Evolutionary conservation across 2,329 filamentous ascomycete genomes (phyloP).

Genomic region (Elsinoe fawcettii): DNA sequence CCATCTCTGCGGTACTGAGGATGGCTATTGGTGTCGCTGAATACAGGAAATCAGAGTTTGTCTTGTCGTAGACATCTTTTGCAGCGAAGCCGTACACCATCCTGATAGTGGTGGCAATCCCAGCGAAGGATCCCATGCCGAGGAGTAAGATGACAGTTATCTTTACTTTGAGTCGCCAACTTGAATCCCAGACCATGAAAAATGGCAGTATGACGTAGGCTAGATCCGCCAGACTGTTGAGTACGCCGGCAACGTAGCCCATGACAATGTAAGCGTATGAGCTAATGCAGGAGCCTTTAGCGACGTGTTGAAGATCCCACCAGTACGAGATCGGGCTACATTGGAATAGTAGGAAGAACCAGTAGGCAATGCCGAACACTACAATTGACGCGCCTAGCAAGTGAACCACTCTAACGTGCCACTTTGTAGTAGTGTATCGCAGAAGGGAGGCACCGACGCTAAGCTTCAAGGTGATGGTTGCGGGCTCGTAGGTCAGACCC

Average conservation of each 20-base stretch:
- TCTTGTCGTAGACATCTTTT: neutral
- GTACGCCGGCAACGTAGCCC: constrained; percentile 18
- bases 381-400: constrained; percentile 36
- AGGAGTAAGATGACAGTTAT: neutral
- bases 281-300: constrained; percentile 20
- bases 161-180: neutral
- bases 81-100: neutral
- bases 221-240: constrained; percentile 32
- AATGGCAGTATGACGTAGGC: constrained; percentile 31
- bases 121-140: neutral
- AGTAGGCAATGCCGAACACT: constrained; percentile 38
- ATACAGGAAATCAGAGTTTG: constrained; percentile 22
- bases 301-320: constrained; percentile 34
- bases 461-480: constrained; percentile 39
- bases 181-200: constrained; percentile 28
- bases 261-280: constrained; percentile 13
- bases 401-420: constrained; percentile 37
- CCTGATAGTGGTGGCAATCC: neutral
- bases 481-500: constrained; percentile 42
- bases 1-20: constrained; percentile 28
- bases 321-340: constrained; percentile 43
- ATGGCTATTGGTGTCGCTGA: constrained; percentile 24
- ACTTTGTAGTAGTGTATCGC: constrained; percentile 38
- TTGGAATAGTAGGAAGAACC: constrained; percentile 43
- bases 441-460: constrained; percentile 45